Evolutionary conservation across 768 basidiomycete genomes (phyloP).

Genomic region (Lepiota subincarnata): DNA sequence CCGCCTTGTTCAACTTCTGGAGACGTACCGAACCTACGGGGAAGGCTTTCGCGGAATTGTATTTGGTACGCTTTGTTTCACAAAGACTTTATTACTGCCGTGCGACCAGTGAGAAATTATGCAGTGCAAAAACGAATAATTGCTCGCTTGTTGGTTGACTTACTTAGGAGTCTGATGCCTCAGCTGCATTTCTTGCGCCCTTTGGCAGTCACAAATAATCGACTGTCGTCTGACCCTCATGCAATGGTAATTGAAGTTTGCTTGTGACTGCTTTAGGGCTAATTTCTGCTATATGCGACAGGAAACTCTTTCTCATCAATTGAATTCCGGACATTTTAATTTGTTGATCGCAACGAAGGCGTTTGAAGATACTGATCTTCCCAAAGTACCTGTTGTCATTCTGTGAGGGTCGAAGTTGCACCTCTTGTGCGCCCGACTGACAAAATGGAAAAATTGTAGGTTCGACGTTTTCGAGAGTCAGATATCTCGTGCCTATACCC

Average conservation of each 20-base stretch:
- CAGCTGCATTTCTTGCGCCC: conserved; percentile 53
- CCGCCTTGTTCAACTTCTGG: conserved; percentile 55
- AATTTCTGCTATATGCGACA: conserved; percentile 25
- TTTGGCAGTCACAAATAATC: conserved; percentile 36
- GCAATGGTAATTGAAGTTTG: conserved; percentile 23
- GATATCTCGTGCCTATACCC: conserved; percentile 53
- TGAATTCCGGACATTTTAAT: conserved; percentile 55
- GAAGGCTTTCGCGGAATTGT: conserved; percentile 62
- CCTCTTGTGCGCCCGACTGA: conserved; percentile 5
- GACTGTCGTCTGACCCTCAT: conserved; percentile 24
- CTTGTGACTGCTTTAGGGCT: neutral
- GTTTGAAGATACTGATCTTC: conserved; percentile 56
- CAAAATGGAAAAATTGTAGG: conserved; percentile 25
- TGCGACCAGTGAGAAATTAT: neutral
- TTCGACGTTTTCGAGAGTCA: conserved; percentile 63
- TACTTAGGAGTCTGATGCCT: conserved; percentile 52
- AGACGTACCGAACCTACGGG: conserved; percentile 47
- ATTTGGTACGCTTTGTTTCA: conserved; percentile 42
- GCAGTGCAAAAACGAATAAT: conserved; percentile 51
- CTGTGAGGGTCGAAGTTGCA: conserved; percentile 36
- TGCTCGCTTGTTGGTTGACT: conserved; percentile 55
- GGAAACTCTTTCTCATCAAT: conserved; percentile 46
- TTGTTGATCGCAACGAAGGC: conserved; percentile 58
- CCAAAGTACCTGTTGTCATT: conserved; percentile 55
- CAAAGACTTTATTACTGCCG: neutral